Evolutionary conservation across 2,329 filamentous ascomycete genomes (phyloP).

Genomic region (Paramyrothecium sp.): DNA sequence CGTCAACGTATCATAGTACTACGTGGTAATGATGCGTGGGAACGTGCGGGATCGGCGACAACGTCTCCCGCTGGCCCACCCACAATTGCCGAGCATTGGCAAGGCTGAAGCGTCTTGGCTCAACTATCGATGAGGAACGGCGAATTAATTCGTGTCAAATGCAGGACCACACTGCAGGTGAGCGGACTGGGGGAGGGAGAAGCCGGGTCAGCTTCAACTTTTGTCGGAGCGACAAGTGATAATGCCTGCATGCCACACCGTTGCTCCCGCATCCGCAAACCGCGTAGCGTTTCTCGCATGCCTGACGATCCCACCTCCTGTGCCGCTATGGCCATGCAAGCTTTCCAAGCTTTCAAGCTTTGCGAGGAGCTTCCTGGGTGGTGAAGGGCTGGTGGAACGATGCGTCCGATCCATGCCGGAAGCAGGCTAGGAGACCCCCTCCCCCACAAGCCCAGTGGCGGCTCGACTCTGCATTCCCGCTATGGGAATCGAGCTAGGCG

Average conservation of each 20-base stretch:
- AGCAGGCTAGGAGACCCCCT: not conserved
- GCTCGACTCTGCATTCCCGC: not conserved
- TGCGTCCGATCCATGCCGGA: not conserved
- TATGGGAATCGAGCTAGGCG: not conserved
- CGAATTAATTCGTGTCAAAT: not conserved
- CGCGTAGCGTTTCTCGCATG: too few relatives aligned
- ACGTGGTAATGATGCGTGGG: not conserved
- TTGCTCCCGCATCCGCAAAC: too few relatives aligned
- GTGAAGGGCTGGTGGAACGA: not conserved
- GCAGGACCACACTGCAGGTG: too few relatives aligned
- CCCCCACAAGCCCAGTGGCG: not conserved
- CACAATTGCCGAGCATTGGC: not conserved
- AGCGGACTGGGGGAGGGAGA: too few relatives aligned
- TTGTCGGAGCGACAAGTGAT: too few relatives aligned
- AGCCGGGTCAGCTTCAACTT: too few relatives aligned
- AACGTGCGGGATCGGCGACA: not conserved
- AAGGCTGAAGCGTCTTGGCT: not conserved
- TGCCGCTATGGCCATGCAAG: not conserved
- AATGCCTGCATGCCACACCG: too few relatives aligned
- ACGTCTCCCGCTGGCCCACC: not conserved
- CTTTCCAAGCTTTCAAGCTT: not conserved
- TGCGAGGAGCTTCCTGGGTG: not conserved
- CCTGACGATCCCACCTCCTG: not conserved
- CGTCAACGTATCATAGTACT: too few relatives aligned
- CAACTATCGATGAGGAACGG: not conserved